These are phyloP conservation scores for Ophiocordyceps camponoti-saundersi DNA, from an alignment of 2,329 filamentous ascomycete species.

Conservation along the genomic window DNA sequence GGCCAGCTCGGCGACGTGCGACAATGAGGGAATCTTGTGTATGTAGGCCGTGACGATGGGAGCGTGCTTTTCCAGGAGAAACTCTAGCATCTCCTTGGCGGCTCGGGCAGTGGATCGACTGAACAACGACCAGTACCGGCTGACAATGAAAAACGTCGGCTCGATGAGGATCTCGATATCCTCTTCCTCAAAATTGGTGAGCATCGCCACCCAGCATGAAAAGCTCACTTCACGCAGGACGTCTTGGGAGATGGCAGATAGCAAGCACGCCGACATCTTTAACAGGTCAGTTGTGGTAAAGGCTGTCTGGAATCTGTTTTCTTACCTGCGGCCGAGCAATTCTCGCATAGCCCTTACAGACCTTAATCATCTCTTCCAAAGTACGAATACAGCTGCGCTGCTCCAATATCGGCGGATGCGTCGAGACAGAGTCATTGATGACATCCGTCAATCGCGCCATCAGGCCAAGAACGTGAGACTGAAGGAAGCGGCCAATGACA, in stretches of 20 bases:
- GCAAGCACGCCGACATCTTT: constrained; percentile 79
- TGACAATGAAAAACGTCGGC: constrained; percentile 76
- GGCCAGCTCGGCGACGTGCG: constrained; percentile 49
- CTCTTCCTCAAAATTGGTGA: constrained; percentile 56
- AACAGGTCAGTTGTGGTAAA: not conserved
- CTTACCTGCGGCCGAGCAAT: constrained; percentile 71
- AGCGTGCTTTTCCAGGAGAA: constrained; percentile 47
- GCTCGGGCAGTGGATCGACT: constrained; percentile 39
- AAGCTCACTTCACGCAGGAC: constrained; percentile 67
- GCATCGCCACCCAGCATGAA: constrained; percentile 66
- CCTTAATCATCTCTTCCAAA: constrained; percentile 71
- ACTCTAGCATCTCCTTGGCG: constrained; percentile 45
- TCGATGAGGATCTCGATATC: constrained; percentile 70
- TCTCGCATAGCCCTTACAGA: constrained; percentile 56
- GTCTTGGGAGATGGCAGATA: constrained; percentile 62
- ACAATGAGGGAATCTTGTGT: constrained; percentile 62
- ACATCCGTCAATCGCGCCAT: constrained; percentile 67
- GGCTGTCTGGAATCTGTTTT: constrained; percentile 1
- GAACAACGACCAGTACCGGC: constrained; percentile 60
- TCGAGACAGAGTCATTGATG: constrained; percentile 49
- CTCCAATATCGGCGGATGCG: constrained; percentile 42
- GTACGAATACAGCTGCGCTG: constrained; percentile 64
- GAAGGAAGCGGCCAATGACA: constrained; percentile 57
- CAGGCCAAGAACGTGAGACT: constrained; percentile 70
- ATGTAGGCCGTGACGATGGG: constrained; percentile 47